Evolutionary conservation across 1,284 basidiomycete species (phyloP).

Genomic region (Ceratobasidium sp.): DNA sequence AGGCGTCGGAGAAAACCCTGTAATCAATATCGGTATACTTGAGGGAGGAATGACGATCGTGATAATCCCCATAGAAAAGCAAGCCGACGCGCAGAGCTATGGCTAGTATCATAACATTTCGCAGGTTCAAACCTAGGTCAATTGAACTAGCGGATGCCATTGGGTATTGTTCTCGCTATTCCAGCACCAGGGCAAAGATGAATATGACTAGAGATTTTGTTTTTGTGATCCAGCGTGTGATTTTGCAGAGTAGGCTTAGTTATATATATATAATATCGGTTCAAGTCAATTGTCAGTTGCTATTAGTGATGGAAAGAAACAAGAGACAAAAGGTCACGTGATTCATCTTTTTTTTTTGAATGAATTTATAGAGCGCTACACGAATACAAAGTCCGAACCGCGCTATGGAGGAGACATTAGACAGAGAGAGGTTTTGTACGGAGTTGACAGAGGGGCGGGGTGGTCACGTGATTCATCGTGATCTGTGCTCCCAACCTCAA

Average conservation of each 20-base stretch:
- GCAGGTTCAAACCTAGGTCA: slow-evolving; percentile 51
- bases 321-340: neutral
- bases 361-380: no score
- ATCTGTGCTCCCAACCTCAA: neutral
- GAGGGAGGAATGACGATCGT: slow-evolving; percentile 81
- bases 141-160: neutral
- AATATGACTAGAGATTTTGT: no score
- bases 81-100: slow-evolving; percentile 71
- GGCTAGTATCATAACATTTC: slow-evolving; percentile 65
- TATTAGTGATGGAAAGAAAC: neutral
- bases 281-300: neutral
- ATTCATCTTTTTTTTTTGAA: no score
- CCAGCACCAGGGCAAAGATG: no score
- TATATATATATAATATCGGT: neutral
- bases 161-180: no score
- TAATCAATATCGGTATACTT: slow-evolving; percentile 99
- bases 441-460: neutral
- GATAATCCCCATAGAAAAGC: slow-evolving; percentile 88
- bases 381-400: no score
- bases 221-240: no score
- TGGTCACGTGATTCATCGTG: slow-evolving; percentile 11
- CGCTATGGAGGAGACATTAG: no score
- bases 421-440: no score
- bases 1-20: slow-evolving; percentile 93
- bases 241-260: no score